A percentile compares a stretch with the other conserved stretches of the same genome.
Evolutionary conservation across 495 filamentous ascomycete genomes (phyloP).

Genomic region (Platismatia glauca): DNA sequence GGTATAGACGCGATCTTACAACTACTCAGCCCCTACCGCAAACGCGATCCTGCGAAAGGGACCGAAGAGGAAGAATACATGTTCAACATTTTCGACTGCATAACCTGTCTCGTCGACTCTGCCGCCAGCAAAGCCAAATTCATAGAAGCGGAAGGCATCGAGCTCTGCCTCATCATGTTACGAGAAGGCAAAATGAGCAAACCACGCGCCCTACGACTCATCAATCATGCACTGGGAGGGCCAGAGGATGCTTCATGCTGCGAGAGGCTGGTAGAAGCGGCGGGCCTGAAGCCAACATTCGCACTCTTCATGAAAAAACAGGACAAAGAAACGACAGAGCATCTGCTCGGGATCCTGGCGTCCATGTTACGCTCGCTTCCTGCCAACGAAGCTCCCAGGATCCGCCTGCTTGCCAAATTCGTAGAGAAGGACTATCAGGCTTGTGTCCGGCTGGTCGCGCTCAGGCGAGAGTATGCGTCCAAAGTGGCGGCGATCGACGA

Average conservation of each 20-base stretch:
- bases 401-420: conserved; percentile 86
- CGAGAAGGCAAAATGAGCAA: conserved; percentile 74
- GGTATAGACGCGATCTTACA: conserved; percentile 76
- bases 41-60: conserved; percentile 76
- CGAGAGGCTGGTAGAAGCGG: conserved; percentile 67
- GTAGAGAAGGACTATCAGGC: conserved; percentile 92
- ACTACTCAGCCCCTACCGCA: conserved; percentile 79
- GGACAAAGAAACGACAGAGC: conserved; percentile 64
- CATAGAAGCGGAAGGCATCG: conserved; percentile 82
- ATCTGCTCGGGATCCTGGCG: conserved; percentile 81
- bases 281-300: conserved; percentile 78
- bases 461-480: conserved; percentile 63
- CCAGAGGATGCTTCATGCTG: conserved; percentile 50
- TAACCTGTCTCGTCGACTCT: conserved; percentile 74
- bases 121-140: conserved; percentile 70
- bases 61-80: conserved; percentile 90
- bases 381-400: conserved; percentile 66
- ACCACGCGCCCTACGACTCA: conserved; percentile 60
- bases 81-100: conserved; percentile 80
- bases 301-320: conserved; percentile 85
- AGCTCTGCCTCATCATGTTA: conserved; percentile 86
- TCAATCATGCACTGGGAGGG: conserved; percentile 75
- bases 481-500: conserved; percentile 57
- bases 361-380: conserved; percentile 74
- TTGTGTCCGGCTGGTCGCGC: conserved; percentile 54